Evolutionary conservation across 495 filamentous ascomycete genomes (phyloP), one percentile per base, ranked within the genome.

Genomic region (Penicillium argentinense): DNA sequence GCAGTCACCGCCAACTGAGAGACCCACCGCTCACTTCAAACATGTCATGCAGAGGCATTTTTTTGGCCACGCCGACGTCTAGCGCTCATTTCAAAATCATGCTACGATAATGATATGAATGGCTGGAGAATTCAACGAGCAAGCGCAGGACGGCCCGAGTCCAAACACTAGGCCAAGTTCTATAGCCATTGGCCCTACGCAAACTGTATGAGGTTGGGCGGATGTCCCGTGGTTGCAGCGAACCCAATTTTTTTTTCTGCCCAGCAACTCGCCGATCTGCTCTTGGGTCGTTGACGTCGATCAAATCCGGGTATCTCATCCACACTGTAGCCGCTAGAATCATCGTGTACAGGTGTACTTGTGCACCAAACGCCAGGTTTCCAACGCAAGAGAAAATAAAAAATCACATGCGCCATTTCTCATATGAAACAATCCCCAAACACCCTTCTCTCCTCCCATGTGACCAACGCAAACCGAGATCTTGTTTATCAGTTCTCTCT

Each of bases 401-500:
- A 12, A 9, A 36, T 19, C 9, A 6, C 18, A 49, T 54, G 41
- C 51, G 46, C 51, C 47, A 54, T 46, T 50, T 50, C 38, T 39
- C 28, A 54, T 45, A 21, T 25, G 18, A 39, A 37, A 47, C 34
- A 47, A 37, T 34, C 34, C 34, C 33, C 34, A 11, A 22, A 39
- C 17, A n/a, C 25, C 26, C 24, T 6, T 32, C 11, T 13, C 29
- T 5, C 29, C 29, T 14, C 29, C 28, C n/a, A n/a, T n/a, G n/a
- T n/a, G n/a, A n/a, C n/a, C n/a, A n/a, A n/a, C n/a, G n/a, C n/a
- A n/a, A n/a, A n/a, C n/a, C n/a, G n/a, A n/a, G n/a, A n/a, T n/a
- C n/a, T n/a, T n/a, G n/a, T n/a, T n/a, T n/a, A 39, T 33, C 29
- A 51, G 26, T 73, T 72, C 51, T 76, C 73, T 69, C 71, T 69